These are phyloP conservation scores for Eudorina sp. DNA, from an alignment of 139 green algal species.

Conservation along the genomic window DNA sequence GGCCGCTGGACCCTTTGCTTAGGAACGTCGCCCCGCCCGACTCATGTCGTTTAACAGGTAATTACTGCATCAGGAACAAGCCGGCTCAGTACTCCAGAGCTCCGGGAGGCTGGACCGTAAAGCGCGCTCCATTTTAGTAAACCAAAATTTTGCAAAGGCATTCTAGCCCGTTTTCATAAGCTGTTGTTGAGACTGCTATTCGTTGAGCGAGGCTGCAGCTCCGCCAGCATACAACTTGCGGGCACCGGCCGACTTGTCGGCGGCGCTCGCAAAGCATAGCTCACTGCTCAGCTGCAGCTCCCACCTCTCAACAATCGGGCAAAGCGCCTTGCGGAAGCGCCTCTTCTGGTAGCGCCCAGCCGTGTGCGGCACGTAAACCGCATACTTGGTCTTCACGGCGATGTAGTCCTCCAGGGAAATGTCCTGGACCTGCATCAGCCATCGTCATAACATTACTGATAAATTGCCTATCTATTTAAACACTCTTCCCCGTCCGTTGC, in stretches of 20 bases:
- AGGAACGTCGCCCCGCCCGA: too few species aligned
- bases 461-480: too few species aligned
- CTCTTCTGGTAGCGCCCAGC: constrained; percentile 98
- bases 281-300: neutral
- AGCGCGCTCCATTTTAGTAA: too few species aligned
- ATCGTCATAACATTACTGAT: neutral
- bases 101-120: too few species aligned
- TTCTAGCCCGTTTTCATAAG: too few species aligned
- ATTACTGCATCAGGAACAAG: too few species aligned
- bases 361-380: constrained; percentile 96
- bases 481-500: neutral
- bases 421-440: constrained; percentile 90
- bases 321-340: constrained; percentile 99
- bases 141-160: too few species aligned
- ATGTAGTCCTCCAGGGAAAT: constrained; percentile 99
- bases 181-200: neutral
- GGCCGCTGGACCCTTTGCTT: too few species aligned
- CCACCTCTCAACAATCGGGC: constrained; percentile 98
- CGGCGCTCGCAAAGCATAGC: neutral
- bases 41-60: too few species aligned
- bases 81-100: too few species aligned
- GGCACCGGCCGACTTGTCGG: neutral
- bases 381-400: constrained; percentile 96
- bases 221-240: neutral
- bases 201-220: neutral